Base-by-base conservation (phyloP, 2,329 filamentous ascomycete genomes). In the Phoma sp. region DNA sequence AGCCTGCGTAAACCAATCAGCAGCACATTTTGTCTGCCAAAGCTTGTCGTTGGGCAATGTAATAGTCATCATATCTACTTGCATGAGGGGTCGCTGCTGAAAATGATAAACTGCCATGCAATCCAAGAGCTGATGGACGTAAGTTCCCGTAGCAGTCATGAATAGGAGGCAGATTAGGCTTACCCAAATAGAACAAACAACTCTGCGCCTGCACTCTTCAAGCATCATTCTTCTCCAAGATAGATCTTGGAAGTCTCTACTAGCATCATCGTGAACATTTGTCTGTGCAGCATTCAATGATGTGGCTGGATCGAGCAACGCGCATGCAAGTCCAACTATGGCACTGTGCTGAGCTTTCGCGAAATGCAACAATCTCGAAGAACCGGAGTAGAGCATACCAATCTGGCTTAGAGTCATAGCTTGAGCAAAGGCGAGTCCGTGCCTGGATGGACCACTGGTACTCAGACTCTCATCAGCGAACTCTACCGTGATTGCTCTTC, bases 141-240 rank as follows among this genome's bases (percentile, higher is more conserved):
- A 11, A 48, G 37, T 18, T 20, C 7, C 14, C 17, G 38, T 21
- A 2, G 2, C 9, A 23, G 5, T 36, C n/a, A 33, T 5, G 0
- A 71, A 61, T 11, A 76, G 68, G n/a, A n/a, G n/a, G n/a, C n/a
- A n/a, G n/a, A 10, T 81, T 62, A 23, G 65, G 68, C 61, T 82
- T 82, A 60, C 81, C 79, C 26, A 81, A 6, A 57, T 42, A 5
- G 50, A n/a, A 38, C 43, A 42, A 11, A 39, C 49, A 39, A 50
- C 29, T 20, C 47, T 55, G n/a, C 47, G 46, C 28, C 43, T 50
- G 20, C 47, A 58, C 17, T 54, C 47, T 1, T 38, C 34, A 21
- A 36, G 15, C 11, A 52, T 12, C 5, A 45, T 4, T 4, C 21
- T 15, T 28, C 42, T 39, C 49, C 47, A 52, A 7, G 26, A 7